phyloP scores from a whole-genome alignment of 768 basidiomycete species.

The Nidula microcarpa region DNA sequence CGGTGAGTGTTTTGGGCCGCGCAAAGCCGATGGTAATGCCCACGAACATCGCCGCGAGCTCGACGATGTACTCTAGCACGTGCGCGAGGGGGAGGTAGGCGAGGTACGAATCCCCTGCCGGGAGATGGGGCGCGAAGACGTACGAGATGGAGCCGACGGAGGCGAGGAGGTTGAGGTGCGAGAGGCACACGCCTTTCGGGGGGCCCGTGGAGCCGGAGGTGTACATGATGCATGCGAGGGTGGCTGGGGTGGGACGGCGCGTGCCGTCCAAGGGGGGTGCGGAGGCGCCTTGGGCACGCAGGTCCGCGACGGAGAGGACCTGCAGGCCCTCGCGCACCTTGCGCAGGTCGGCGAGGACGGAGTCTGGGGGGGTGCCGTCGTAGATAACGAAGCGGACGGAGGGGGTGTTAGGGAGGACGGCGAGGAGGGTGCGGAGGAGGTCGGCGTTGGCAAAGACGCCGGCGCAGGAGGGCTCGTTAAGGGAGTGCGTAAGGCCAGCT shows the following conservation, averaged over 20 bases:
- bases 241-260: conserved; percentile 39
- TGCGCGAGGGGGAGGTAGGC: conserved; percentile 95
- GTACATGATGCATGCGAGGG: conserved; percentile 56
- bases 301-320: conserved; percentile 63
- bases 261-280: conserved; percentile 27
- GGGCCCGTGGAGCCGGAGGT: conserved; percentile 89
- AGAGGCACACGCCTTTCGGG: conserved; percentile 92
- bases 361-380: conserved; percentile 62
- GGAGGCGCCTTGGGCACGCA: conserved; percentile 55
- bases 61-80: conserved; percentile 94
- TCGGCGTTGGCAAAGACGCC: conserved; percentile 92
- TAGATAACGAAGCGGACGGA: conserved; percentile 80
- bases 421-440: conserved; percentile 73
- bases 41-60: conserved; percentile 68
- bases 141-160: conserved; percentile 78
- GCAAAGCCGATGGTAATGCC: conserved; percentile 88
- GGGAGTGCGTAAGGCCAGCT: conserved; percentile 82
- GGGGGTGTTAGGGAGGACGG: conserved; percentile 70
- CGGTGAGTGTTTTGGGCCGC: conserved; percentile 93
- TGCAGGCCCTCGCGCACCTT: conserved; percentile 54
- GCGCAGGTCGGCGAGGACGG: conserved; percentile 57
- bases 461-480: conserved; percentile 77
- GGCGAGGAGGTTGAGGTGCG: conserved; percentile 82
- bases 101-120: conserved; percentile 64
- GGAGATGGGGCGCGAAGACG: conserved; percentile 67